Percentiles rank a stretch among this genome's conserved stretches.
These are phyloP conservation scores for Aphanomyces astaci DNA, from an alignment of 352 stramenopile genomes.

Conservation along the genomic window DNA sequence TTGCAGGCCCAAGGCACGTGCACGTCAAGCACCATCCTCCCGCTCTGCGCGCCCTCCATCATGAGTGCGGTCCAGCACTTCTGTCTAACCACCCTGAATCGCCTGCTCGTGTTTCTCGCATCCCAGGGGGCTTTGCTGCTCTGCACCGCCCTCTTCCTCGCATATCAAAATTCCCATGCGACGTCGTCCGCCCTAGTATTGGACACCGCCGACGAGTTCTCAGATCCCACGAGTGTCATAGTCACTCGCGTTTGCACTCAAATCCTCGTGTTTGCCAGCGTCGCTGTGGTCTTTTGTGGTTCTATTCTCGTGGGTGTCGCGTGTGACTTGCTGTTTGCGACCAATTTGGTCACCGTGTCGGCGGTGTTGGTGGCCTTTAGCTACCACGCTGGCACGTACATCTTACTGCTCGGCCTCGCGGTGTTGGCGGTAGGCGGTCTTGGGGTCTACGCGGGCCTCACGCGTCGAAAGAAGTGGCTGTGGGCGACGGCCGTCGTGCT, in stretches of 20 bases:
- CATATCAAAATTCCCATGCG: neutral
- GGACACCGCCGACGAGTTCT: constrained; percentile 8
- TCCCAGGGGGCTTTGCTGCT: constrained; percentile 2
- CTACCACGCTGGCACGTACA: constrained; percentile 40
- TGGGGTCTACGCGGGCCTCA: constrained; percentile 31
- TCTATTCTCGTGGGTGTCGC: constrained; percentile 37
- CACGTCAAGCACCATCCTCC: neutral
- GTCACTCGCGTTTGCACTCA: constrained; percentile 12
- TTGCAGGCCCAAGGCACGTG: constrained; percentile 26
- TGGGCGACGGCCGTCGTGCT: constrained; percentile 31
- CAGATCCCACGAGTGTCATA: neutral
- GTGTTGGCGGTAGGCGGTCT: constrained; percentile 35
- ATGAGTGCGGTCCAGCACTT: constrained; percentile 6
- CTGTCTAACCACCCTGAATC: neutral
- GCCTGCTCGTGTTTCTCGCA: neutral
- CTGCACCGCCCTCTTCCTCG: constrained; percentile 4
- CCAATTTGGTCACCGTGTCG: constrained; percentile 64
- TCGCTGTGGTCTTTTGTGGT: constrained; percentile 13
- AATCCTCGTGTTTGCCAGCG: constrained; percentile 8
- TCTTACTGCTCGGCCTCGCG: constrained; percentile 33
- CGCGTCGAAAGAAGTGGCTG: constrained; percentile 26
- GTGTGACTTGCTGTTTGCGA: constrained; percentile 46
- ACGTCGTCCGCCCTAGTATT: neutral
- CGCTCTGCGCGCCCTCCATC: constrained; percentile 4
- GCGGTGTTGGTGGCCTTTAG: constrained; percentile 49